Evolutionary conservation across 1,139 yeast species (phyloP).

Genomic region (Suhomyces choctaworum): DNA sequence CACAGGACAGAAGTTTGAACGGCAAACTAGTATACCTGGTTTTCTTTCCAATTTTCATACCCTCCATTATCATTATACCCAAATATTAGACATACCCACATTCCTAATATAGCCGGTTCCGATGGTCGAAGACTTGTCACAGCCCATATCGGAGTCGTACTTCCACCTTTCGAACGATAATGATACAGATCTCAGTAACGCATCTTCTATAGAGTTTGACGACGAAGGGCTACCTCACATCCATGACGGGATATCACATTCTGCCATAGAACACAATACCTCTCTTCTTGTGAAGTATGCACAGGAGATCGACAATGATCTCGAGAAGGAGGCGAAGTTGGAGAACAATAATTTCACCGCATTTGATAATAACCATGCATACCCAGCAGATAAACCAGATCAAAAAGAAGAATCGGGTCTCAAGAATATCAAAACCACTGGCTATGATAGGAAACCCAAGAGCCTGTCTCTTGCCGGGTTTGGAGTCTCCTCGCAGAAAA

Average conservation of each 20-base stretch:
- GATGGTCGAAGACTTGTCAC: conserved; percentile 21
- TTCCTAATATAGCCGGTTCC: neutral
- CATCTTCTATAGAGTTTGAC: conserved; percentile 18
- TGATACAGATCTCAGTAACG: conserved; percentile 16
- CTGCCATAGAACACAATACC: conserved; percentile 14
- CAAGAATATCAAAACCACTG: conserved; percentile 5
- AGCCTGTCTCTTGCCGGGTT: neutral
- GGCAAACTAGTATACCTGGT: neutral
- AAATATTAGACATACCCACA: too few relatives aligned
- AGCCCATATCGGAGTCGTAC: conserved; percentile 32
- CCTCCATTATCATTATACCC: neutral
- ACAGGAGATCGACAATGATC: conserved; percentile 18
- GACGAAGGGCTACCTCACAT: conserved; percentile 9
- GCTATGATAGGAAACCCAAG: conserved; percentile 3
- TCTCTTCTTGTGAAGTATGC: conserved; percentile 23
- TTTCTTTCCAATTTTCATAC: neutral
- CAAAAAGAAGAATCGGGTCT: conserved; percentile 3
- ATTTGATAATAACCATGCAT: conserved; percentile 2
- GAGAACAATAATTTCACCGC: conserved; percentile 4
- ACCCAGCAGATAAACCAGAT: conserved; percentile 1
- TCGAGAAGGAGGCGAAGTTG: conserved; percentile 4
- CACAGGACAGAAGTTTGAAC: too few relatives aligned
- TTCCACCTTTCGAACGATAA: conserved; percentile 31
- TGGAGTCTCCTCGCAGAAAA: conserved; percentile 2
- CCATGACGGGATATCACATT: conserved; percentile 2